A percentile compares a stretch with the other conserved stretches of the same genome.
Evolutionary conservation across 2,329 filamentous ascomycete species (phyloP).

Genomic region (Fusarium liriodendri): DNA sequence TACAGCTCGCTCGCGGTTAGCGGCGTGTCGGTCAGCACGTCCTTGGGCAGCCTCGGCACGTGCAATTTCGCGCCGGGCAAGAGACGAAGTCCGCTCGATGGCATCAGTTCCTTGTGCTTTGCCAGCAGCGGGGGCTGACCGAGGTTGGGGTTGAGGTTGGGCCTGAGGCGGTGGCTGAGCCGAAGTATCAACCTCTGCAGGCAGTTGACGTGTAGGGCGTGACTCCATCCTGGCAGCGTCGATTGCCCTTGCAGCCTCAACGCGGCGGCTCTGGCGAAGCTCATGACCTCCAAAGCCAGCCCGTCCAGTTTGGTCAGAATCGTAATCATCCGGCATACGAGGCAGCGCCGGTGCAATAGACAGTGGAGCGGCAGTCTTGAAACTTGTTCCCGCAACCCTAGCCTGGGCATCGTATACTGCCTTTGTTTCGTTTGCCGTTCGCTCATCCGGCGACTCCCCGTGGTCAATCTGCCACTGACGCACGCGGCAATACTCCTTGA

Average conservation of each 20-base stretch:
- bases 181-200: slow-evolving; percentile 35
- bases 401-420: slow-evolving; percentile 64
- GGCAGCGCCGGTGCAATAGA: slow-evolving; percentile 40
- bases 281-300: slow-evolving; percentile 50
- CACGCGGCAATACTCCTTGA: slow-evolving; percentile 73
- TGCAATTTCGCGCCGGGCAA: slow-evolving; percentile 64
- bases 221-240: slow-evolving; percentile 22
- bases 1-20: slow-evolving; percentile 53
- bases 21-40: slow-evolving; percentile 61
- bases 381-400: slow-evolving; percentile 52
- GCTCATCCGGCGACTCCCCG: slow-evolving; percentile 62
- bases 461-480: slow-evolving; percentile 68
- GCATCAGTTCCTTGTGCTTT: slow-evolving; percentile 45
- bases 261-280: slow-evolving; percentile 57
- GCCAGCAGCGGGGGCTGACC: slow-evolving; percentile 16
- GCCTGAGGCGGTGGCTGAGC: slow-evolving; percentile 27
- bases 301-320: slow-evolving; percentile 26
- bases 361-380: slow-evolving; percentile 39
- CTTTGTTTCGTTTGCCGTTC: slow-evolving; percentile 60
- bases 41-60: slow-evolving; percentile 63
- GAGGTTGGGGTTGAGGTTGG: slow-evolving; percentile 18
- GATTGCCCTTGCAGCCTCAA: slow-evolving; percentile 46
- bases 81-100: slow-evolving; percentile 60
- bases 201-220: slow-evolving; percentile 45
- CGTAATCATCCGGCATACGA: slow-evolving; percentile 32